Conservation (phyloP, 352 stramenopile species). For the Globisporangium cylindrosporum region DNA sequence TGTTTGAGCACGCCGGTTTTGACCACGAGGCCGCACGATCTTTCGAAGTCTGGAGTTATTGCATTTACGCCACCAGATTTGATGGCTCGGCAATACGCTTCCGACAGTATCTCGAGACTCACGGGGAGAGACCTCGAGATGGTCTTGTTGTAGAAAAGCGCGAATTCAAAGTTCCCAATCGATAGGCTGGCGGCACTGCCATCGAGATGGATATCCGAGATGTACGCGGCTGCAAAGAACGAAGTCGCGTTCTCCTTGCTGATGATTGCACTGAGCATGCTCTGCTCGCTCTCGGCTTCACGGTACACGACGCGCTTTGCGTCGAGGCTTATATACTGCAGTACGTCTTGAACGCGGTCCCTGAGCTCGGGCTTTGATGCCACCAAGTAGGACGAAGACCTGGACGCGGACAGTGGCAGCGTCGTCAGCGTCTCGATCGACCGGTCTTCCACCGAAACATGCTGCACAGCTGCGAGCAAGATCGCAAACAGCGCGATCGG, state of each 20-base stretch:
- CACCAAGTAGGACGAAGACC: slow-evolving; percentile 44
- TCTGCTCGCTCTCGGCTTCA: slow-evolving; percentile 16
- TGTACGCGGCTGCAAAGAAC: slow-evolving; percentile 58
- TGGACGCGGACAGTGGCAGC: slow-evolving; percentile 32
- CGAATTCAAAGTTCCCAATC: slow-evolving; percentile 28
- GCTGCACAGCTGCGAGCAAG: slow-evolving; percentile 42
- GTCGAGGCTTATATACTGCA: slow-evolving; percentile 28
- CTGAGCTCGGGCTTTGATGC: slow-evolving; percentile 25
- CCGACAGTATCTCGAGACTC: slow-evolving; percentile 50
- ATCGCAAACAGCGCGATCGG: slow-evolving; percentile 60
- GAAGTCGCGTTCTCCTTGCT: slow-evolving; percentile 31
- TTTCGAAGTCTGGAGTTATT: neutral
- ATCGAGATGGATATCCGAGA: slow-evolving; percentile 29
- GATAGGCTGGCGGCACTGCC: neutral
- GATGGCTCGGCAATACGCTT: slow-evolving; percentile 52
- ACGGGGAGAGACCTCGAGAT: slow-evolving; percentile 61
- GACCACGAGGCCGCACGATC: slow-evolving; percentile 39
- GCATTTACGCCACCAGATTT: neutral
- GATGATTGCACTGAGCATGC: slow-evolving; percentile 44
- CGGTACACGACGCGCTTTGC: slow-evolving; percentile 17
- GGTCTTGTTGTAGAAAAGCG: slow-evolving; percentile 68
- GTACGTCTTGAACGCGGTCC: slow-evolving; percentile 26
- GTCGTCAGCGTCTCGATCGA: slow-evolving; percentile 50
- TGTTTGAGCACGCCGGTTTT: slow-evolving; percentile 49
- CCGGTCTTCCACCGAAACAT: slow-evolving; percentile 28